Evolutionary conservation across 257 asterid genomes (phyloP), one percentile per base, ranked within the genome.

Genomic region (Solanum tarijense): DNA sequence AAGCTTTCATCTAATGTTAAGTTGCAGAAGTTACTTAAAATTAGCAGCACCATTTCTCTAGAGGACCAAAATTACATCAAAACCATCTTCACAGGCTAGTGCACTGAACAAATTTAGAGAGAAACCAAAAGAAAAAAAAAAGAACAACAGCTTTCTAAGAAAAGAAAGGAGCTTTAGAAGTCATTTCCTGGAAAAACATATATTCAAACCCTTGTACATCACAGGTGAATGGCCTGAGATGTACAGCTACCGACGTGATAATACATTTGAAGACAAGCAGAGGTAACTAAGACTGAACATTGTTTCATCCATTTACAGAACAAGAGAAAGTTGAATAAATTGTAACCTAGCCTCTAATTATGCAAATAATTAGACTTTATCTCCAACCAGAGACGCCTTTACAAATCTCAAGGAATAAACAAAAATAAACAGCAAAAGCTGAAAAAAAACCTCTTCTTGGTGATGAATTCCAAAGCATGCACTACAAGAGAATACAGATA

Each of bases 401-500:
- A 88, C 83, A 39, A 79, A 48, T 48, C 66, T 81, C 11, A 86
- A 5, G 18, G 58, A 62, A 21, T 32, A 55, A 35, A 21, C 1
- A 31, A 41, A 69, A 39, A 82, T 20, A 48, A 82, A 48, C 23
- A 46, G 87, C 34, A 35, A 25, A 48, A 21, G 48, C 60, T 48
- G 85, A 68, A 81, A 91, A 91, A 66, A 27, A 89, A 97, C 99
- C 99, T 94, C 92, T 93, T 97, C 91, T 93, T 90, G 78, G 99
- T 93, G 91, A 97, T 90, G 89, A 95, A 97, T 87, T 94, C 94
- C 98, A 97, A 93, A 86, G 98, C 96, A 91, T 94, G 98, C 48
- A 97, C 78, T 84, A 96, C 99, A 94, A 97, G 88, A 60, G 98
- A 94, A 92, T 97, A 92, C 89, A 97, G 82, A 91, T 96, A 97